These are phyloP conservation scores for Claviceps maximensis DNA, from an alignment of 2,329 filamentous ascomycete genomes.

Conservation along the genomic window DNA sequence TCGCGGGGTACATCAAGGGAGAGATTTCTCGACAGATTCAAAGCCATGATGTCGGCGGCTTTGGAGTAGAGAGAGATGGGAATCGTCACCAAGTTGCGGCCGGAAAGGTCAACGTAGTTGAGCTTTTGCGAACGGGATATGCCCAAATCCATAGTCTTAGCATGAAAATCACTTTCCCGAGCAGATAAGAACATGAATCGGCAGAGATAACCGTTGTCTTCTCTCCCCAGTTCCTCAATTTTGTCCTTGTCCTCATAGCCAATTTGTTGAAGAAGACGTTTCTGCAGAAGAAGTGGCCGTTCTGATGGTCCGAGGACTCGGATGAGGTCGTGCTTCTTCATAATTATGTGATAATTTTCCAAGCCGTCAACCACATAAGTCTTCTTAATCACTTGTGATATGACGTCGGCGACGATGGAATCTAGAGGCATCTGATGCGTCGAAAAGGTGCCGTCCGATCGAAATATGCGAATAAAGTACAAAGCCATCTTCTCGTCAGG, in stretches of 20 bases:
- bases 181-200: slow-evolving; percentile 90
- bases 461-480: slow-evolving; percentile 92
- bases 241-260: slow-evolving; percentile 79
- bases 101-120: slow-evolving; percentile 84
- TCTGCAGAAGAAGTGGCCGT: slow-evolving; percentile 81
- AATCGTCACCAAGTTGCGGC: slow-evolving; percentile 84
- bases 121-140: slow-evolving; percentile 78
- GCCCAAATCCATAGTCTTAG: slow-evolving; percentile 58
- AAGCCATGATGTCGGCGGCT: slow-evolving; percentile 80
- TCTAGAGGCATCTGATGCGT: slow-evolving; percentile 77
- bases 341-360: slow-evolving; percentile 89
- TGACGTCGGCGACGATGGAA: slow-evolving; percentile 73
- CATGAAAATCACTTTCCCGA: slow-evolving; percentile 69
- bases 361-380: slow-evolving; percentile 81
- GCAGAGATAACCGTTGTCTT: slow-evolving; percentile 95
- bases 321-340: slow-evolving; percentile 84
- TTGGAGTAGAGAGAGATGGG: slow-evolving; percentile 89
- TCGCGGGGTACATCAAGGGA: slow-evolving; percentile 88
- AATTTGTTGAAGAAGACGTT: slow-evolving; percentile 76
- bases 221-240: slow-evolving; percentile 84
- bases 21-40: slow-evolving; percentile 87
- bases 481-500: slow-evolving; percentile 62
- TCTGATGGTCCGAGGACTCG: slow-evolving; percentile 68
- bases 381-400: slow-evolving; percentile 86
- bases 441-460: slow-evolving; percentile 84